Conservation (phyloP, 345 rosid species). For the Theobroma cacao region DNA sequence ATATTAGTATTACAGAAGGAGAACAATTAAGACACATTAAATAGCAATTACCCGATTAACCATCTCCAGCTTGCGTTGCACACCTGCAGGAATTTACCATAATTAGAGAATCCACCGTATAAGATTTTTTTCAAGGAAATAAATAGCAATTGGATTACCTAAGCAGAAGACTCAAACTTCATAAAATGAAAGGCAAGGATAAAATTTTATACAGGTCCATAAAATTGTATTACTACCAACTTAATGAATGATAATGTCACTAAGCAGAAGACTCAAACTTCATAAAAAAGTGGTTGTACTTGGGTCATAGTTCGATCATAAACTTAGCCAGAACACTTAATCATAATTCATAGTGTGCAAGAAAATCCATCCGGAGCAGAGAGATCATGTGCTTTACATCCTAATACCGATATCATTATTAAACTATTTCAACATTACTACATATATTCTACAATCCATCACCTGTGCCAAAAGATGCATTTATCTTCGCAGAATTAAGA, state of each 20-base stretch:
- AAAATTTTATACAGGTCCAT: background rate
- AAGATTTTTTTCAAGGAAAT: background rate
- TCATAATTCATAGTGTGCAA: background rate
- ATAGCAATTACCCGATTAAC: conserved; percentile 40
- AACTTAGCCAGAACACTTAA: background rate
- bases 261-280: background rate
- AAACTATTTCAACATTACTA: background rate
- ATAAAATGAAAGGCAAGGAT: too few relatives aligned
- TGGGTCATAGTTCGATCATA: background rate
- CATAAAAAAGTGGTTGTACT: background rate
- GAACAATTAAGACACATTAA: background rate
- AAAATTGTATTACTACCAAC: background rate
- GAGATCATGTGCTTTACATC: background rate
- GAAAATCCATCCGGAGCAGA: background rate
- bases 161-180: too few relatives aligned
- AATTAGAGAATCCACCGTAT: conserved; percentile 2
- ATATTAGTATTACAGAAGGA: background rate
- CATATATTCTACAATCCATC: background rate
- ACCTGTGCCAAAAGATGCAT: conserved; percentile 49
- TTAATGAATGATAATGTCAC: background rate
- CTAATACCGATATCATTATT: background rate
- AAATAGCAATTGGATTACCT: background rate
- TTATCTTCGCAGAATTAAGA: conserved; percentile 46
- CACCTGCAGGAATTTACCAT: conserved; percentile 35
- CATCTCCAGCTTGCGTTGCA: conserved; percentile 60